Percentiles rank a stretch among this genome's conserved stretches.
phyloP scores from a whole-genome alignment of 2,329 filamentous ascomycete genomes.

The Venturiaceae sp. region DNA sequence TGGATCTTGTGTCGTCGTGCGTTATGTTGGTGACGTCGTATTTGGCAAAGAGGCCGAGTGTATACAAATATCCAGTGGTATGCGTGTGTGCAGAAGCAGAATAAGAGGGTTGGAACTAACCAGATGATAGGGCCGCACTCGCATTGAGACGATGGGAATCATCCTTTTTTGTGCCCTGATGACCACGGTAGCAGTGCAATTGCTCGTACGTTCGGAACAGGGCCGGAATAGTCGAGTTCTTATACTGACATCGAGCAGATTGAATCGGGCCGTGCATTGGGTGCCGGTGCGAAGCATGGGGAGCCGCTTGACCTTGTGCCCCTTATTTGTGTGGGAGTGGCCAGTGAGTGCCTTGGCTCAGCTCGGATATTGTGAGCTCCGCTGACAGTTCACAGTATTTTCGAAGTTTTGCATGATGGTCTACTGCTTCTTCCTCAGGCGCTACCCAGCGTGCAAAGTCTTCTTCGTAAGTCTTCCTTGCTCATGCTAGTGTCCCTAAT shows the following conservation, averaged over 20 bases:
- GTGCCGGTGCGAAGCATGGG: constrained; percentile 30
- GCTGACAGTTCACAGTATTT: constrained; percentile 27
- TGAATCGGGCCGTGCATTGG: constrained; percentile 46
- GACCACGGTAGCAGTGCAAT: constrained; percentile 55
- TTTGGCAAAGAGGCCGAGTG: constrained; percentile 48
- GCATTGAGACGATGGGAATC: constrained; percentile 55
- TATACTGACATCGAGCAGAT: constrained; percentile 22
- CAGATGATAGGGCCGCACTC: constrained; percentile 39
- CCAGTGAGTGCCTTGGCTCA: constrained; percentile 31
- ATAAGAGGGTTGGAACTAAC: constrained; percentile 3
- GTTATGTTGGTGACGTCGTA: constrained; percentile 53
- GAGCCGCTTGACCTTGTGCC: constrained; percentile 43
- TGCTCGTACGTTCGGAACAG: constrained; percentile 37
- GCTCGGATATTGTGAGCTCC: background rate
- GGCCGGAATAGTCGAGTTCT: background rate
- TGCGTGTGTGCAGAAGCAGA: constrained; percentile 2
- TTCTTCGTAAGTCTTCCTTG: constrained; percentile 34
- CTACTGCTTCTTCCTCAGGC: constrained; percentile 44
- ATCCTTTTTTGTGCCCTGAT: constrained; percentile 58
- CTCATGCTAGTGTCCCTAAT: background rate
- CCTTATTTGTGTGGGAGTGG: constrained; percentile 43
- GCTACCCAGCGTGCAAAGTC: constrained; percentile 45
- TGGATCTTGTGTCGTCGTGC: constrained; percentile 55
- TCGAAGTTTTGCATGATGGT: constrained; percentile 43
- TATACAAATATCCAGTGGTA: constrained; percentile 53